A percentile compares a stretch with the other conserved stretches of the same genome.
These are phyloP conservation scores for Penicillium paradoxum DNA, from an alignment of 495 filamentous ascomycete genomes.

Conservation along the genomic window DNA sequence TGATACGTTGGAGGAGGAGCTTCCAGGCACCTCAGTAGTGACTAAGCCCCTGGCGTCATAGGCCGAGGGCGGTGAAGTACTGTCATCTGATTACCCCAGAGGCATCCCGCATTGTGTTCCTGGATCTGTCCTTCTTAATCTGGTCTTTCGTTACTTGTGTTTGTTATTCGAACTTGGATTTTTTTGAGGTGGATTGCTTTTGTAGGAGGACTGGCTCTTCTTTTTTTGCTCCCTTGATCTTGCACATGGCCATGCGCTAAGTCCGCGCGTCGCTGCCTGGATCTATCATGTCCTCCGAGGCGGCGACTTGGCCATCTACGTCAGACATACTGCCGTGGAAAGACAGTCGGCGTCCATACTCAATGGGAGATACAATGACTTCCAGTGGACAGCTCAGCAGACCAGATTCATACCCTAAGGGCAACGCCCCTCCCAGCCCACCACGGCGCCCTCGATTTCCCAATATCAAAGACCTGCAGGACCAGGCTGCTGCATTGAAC, in stretches of 20 bases:
- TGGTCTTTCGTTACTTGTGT: conserved; percentile 10
- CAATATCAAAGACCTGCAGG: conserved; percentile 71
- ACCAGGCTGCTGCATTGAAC: conserved; percentile 37
- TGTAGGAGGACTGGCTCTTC: not conserved
- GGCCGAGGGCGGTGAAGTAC: conserved; percentile 30
- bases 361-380: conserved; percentile 29
- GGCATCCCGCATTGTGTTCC: conserved; percentile 17
- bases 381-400: conserved; percentile 25
- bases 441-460: conserved; percentile 44
- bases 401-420: conserved; percentile 25
- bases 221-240: not conserved
- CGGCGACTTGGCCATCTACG: conserved; percentile 40
- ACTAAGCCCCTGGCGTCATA: conserved; percentile 33
- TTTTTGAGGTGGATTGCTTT: not conserved
- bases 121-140: conserved; percentile 12
- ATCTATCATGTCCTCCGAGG: conserved; percentile 42
- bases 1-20: conserved; percentile 5
- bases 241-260: conserved; percentile 28
- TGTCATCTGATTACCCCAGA: conserved; percentile 24
- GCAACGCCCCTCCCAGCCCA: conserved; percentile 7
- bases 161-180: conserved; percentile 6
- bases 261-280: conserved; percentile 10
- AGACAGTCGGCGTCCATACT: conserved; percentile 26
- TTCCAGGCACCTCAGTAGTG: conserved; percentile 21
- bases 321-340: conserved; percentile 36